Evolutionary conservation across 306 rosid species (phyloP), one percentile per base, ranked within the genome.

Genomic region (Trifolium dubium): DNA sequence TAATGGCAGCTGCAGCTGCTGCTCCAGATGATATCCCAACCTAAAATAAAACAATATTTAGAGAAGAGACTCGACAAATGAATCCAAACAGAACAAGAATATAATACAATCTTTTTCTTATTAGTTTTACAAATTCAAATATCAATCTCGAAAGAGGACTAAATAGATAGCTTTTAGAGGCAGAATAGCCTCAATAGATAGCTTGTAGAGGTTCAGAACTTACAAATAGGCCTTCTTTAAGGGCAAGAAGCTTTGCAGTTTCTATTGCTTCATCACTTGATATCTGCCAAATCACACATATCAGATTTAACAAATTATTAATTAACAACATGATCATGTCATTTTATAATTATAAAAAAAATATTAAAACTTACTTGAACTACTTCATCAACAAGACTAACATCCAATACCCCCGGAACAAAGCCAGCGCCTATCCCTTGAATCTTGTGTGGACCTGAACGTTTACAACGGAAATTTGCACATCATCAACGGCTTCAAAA

Each of bases 341-440:
- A n/a, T n/a, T n/a, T 56, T 29, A 28, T 40, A 30, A 78, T 60
- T 12, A 35, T 31, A 64, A 17, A 35, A 28, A 76, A 77, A 71
- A 37, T 30, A 34, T 58, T 49, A 3, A 59, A 77, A 31, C 89
- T 76, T 86, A 85, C 97, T 82, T 91, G 97, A 76, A 87, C 86
- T 2, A 88, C 85, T 80, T 86, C 96, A 15, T 91, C 95, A 87
- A 54, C 30, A 72, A 87, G 77, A 73, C 67, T 75, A 69, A 87
- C 87, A 10, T 91, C 97, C 85, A 91, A 78, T 65, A 91, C 97
- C 4, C 86, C 90, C 4, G 91, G 96, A 47, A 89, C 43, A 76
- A 92, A 92, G 63, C 96, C 97, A 74, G 92, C 95, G 15, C 97
- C 97, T 66, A 92, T 89, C 82, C 97, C 97, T 84, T 91, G 91